These are phyloP conservation scores for Helicostylum pulchrum DNA, from an alignment of 192 early-diverging fungal genomes.

Conservation along the genomic window DNA sequence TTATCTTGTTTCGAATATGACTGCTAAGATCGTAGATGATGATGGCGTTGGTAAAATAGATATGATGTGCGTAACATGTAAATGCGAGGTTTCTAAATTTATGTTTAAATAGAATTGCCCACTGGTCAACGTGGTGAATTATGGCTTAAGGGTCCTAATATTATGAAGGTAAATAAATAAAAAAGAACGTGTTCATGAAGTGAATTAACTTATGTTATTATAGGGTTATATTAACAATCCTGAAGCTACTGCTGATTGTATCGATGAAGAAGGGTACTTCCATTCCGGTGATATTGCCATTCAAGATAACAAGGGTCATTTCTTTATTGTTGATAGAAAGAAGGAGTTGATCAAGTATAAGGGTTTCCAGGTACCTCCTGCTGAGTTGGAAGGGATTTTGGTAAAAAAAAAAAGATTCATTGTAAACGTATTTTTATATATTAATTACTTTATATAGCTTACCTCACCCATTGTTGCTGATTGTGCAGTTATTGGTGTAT, in stretches of 20 bases:
- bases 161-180: slow-evolving; percentile 59
- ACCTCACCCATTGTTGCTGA: slow-evolving; percentile 69
- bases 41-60: slow-evolving; percentile 47
- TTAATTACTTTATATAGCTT: slow-evolving; percentile 39
- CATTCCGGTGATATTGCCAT: slow-evolving; percentile 82
- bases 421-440: not conserved
- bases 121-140: slow-evolving; percentile 71
- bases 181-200: no score
- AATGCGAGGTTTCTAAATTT: not conserved
- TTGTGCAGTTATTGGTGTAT: slow-evolving; percentile 65
- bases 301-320: slow-evolving; percentile 58
- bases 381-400: slow-evolving; percentile 72
- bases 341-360: slow-evolving; percentile 97
- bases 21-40: slow-evolving; percentile 74
- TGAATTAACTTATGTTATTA: slow-evolving; percentile 8
- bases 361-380: slow-evolving; percentile 71
- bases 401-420: slow-evolving; percentile 23
- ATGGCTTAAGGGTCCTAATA: slow-evolving; percentile 69
- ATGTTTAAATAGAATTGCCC: slow-evolving; percentile 41
- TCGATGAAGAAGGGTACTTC: slow-evolving; percentile 73
- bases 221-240: slow-evolving; percentile 78
- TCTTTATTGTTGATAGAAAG: slow-evolving; percentile 53
- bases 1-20: slow-evolving; percentile 63
- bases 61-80: no score
- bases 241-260: slow-evolving; percentile 67